These are phyloP conservation scores for Pleurotus platypus DNA, from an alignment of 768 basidiomycete species.

Conservation along the genomic window DNA sequence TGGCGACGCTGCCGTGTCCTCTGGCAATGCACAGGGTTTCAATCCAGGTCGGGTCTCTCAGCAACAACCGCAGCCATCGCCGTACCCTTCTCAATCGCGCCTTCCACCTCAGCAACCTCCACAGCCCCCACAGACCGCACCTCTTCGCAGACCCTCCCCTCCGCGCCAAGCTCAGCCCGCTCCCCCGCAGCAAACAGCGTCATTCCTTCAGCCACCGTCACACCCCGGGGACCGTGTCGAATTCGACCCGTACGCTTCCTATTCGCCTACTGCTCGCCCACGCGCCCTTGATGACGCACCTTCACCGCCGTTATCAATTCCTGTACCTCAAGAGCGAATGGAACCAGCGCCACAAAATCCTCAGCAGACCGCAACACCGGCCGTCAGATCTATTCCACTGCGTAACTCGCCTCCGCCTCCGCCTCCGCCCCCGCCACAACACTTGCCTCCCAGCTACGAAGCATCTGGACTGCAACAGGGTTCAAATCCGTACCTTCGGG, in stretches of 20 bases:
- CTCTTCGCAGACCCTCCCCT: background rate
- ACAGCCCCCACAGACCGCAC: background rate
- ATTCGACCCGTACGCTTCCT: conserved; percentile 5
- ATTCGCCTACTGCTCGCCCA: background rate
- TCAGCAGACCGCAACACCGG: background rate
- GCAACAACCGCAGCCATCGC: background rate
- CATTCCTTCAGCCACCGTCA: background rate
- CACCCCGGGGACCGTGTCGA: background rate
- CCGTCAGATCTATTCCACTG: background rate
- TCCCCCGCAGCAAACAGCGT: background rate
- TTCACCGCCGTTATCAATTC: background rate
- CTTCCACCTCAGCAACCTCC: background rate
- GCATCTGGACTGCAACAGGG: background rate
- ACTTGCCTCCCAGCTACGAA: background rate
- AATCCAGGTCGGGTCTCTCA: background rate
- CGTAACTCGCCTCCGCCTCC: background rate
- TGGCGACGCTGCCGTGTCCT: too few species aligned
- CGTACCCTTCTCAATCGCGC: background rate
- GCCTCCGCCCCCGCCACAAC: background rate
- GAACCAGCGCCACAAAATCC: background rate
- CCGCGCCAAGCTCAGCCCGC: background rate
- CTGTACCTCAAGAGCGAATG: background rate
- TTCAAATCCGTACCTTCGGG: background rate
- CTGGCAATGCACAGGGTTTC: too few species aligned
- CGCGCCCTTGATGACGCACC: background rate